Evolutionary conservation across 306 rosid genomes (phyloP), one percentile per base, ranked within the genome.

Genomic region (Cucumis cinereus): DNA sequence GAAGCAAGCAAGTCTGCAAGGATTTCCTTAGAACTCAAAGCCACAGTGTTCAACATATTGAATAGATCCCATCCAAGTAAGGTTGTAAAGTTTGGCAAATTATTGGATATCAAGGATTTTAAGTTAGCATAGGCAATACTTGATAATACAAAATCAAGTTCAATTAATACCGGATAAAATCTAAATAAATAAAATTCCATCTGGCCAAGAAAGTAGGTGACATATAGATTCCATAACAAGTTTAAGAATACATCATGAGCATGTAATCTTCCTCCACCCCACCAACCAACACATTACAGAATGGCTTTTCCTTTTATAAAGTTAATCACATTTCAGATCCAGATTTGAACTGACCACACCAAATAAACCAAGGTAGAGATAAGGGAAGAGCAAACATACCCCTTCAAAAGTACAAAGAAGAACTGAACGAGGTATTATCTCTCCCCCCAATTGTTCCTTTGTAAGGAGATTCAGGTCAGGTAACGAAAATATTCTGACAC

Each of bases 371-470:
- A 52, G 53, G 52, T 26, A 75, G 67, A 75, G 54, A 60, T 69
- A 5, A 10, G 22, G 41, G 20, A 17, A 16, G 23, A 79, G 67
- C 79, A 76, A 33, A 74, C 93, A 56, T 88, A 92, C 99, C 98
- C 98, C 99, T 88, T 95, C 99, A 86, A 92, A 92, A 76, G 90
- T 78, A 81, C 99, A 95, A n/a, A 95, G 99, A 78, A 95, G 99
- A 84, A 92, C 98, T 79, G 98, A 95, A 70, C 98, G 92, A 52
- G 99, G 99, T 88, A 92, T 95, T 68, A 95, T 95, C 83, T 95
- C 99, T 81, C 99, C 99, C 68, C 98, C 97, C 73, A 95, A 87
- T 72, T 84, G 93, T 80, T 95, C 99, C 86, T 88, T 92, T 11
- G 97, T 89, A 81, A 95, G 85, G 84, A 87, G 92, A 79, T 85